Evolutionary conservation across 2,329 filamentous ascomycete genomes (phyloP).

Genomic region (Dryadomyces quercivorus): DNA sequence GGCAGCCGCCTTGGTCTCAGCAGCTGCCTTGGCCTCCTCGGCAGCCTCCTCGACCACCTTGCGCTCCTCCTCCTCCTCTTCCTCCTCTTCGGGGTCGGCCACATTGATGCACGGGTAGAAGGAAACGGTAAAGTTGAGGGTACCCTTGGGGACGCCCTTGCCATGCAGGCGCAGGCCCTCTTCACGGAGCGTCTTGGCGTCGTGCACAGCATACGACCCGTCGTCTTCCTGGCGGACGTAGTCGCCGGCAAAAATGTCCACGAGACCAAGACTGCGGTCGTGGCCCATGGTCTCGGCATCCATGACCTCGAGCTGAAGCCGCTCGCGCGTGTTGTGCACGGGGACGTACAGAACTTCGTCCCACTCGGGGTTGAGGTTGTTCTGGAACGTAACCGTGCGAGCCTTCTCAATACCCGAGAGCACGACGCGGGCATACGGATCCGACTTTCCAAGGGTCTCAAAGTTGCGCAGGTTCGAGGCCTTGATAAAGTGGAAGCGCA

Average conservation of each 20-base stretch:
- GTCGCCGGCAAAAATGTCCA: conserved; percentile 67
- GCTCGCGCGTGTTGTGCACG: conserved; percentile 73
- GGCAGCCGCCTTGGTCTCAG: conserved; percentile 12
- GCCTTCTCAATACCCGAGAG: conserved; percentile 84
- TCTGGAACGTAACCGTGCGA: conserved; percentile 89
- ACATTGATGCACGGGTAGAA: conserved; percentile 88
- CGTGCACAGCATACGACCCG: conserved; percentile 70
- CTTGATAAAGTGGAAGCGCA: conserved; percentile 83
- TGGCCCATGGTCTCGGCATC: conserved; percentile 87
- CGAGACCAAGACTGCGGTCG: conserved; percentile 72
- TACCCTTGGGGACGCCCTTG: conserved; percentile 65
- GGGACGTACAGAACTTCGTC: conserved; percentile 93
- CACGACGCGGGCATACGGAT: conserved; percentile 81
- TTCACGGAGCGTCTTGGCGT: conserved; percentile 56
- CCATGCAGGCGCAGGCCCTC: conserved; percentile 63
- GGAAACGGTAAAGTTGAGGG: conserved; percentile 66
- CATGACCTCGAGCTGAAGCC: conserved; percentile 86
- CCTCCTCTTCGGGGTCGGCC: conserved; percentile 79
- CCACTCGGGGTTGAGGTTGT: conserved; percentile 90
- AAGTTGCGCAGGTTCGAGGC: conserved; percentile 79
- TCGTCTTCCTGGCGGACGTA: conserved; percentile 67
- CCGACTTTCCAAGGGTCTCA: conserved; percentile 92
- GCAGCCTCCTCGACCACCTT: conserved; percentile 22
- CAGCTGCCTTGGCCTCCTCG: conserved; percentile 19
- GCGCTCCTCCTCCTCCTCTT: conserved; percentile 31